Conservation (phyloP, 805 yeast species). For the Ogataea siamensis region DNA sequence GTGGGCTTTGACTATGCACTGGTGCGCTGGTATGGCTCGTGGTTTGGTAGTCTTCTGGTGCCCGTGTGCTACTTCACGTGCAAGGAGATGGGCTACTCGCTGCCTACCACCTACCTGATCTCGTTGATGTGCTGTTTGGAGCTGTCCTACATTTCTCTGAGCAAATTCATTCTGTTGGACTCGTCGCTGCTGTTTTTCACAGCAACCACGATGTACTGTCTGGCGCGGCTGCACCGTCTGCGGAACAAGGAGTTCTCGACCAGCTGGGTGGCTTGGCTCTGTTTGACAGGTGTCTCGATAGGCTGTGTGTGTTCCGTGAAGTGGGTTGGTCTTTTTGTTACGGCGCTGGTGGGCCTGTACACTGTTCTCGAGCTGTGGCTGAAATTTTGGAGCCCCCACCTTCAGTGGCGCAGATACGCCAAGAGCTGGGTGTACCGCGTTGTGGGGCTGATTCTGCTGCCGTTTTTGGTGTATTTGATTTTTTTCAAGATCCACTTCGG, state of each 20-base stretch:
- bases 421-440: slow-evolving; percentile 75
- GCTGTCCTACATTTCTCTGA: slow-evolving; percentile 64
- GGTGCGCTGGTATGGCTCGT: slow-evolving; percentile 72
- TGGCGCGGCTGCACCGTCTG: slow-evolving; percentile 53
- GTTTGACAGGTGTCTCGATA: slow-evolving; percentile 60
- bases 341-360: slow-evolving; percentile 85
- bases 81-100: slow-evolving; percentile 51
- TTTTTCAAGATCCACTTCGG: slow-evolving; percentile 82
- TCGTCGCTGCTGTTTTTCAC: slow-evolving; percentile 77
- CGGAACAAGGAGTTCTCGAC: slow-evolving; percentile 40
- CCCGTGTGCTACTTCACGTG: slow-evolving; percentile 73
- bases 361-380: slow-evolving; percentile 87
- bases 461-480: slow-evolving; percentile 62
- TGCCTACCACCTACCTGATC: slow-evolving; percentile 57
- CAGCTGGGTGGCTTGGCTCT: slow-evolving; percentile 53
- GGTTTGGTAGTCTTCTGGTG: slow-evolving; percentile 62
- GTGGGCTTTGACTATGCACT: slow-evolving; percentile 55
- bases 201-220: slow-evolving; percentile 61
- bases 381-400: slow-evolving; percentile 71
- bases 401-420: slow-evolving; percentile 45
- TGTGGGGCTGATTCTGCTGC: slow-evolving; percentile 64
- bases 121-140: slow-evolving; percentile 65
- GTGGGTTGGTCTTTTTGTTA: slow-evolving; percentile 86
- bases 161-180: slow-evolving; percentile 73
- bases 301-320: slow-evolving; percentile 85